phyloP scores from a whole-genome alignment of 768 basidiomycete species.

The Stropharia rugosoannulata region DNA sequence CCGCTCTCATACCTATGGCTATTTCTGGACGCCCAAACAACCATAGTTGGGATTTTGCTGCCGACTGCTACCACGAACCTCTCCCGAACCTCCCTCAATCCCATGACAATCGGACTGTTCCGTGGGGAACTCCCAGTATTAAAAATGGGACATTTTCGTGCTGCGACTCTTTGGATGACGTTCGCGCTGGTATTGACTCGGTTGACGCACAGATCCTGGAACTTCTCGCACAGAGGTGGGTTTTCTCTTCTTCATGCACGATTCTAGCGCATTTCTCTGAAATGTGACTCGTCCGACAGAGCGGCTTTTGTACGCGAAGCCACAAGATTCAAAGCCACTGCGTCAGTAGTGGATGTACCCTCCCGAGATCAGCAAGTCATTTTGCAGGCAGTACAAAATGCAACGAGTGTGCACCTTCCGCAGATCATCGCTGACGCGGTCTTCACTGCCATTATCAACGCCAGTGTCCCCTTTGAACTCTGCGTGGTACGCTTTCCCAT shows the following conservation, averaged over 20 bases:
- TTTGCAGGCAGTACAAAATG: constrained; percentile 16
- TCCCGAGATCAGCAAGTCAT: constrained; percentile 23
- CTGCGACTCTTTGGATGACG: constrained; percentile 23
- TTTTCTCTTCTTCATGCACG: not conserved
- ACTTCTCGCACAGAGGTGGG: constrained; percentile 23
- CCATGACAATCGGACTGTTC: constrained; percentile 16
- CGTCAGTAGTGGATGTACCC: constrained; percentile 20
- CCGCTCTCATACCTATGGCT: not conserved
- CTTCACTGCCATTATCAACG: constrained; percentile 22
- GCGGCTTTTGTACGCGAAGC: constrained; percentile 26
- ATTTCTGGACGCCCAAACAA: not conserved
- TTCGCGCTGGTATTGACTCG: constrained; percentile 21
- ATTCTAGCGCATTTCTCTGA: not conserved
- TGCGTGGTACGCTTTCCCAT: constrained; percentile 17
- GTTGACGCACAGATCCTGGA: constrained; percentile 19
- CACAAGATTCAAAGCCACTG: constrained; percentile 24
- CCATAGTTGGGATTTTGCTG: not conserved
- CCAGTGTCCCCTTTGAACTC: constrained; percentile 23
- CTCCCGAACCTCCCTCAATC: constrained; percentile 15
- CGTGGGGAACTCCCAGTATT: constrained; percentile 21
- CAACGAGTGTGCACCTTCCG: constrained; percentile 18
- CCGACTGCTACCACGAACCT: constrained; percentile 14
- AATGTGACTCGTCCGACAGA: constrained; percentile 2
- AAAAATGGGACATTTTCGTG: constrained; percentile 15
- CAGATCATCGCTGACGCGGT: constrained; percentile 19